Conservation (phyloP, 192 early-diverging fungal genomes). For the Diversispora epigaea region DNA sequence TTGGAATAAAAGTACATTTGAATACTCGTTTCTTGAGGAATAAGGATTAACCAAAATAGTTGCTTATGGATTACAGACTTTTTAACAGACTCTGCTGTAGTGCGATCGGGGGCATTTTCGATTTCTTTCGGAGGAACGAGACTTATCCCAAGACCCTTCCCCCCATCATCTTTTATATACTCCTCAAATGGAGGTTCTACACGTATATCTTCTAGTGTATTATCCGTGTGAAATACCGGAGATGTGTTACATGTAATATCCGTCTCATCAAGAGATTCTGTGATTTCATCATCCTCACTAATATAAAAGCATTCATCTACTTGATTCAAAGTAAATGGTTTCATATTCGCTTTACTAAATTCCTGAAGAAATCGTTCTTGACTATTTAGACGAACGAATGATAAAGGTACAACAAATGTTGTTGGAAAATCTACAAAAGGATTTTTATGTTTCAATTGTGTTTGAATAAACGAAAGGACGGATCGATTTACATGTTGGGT, state of each 20-base stretch:
- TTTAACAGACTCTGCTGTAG: not conserved
- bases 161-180: conserved; percentile 10
- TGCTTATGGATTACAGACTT: conserved; percentile 32
- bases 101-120: not conserved
- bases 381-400: conserved; percentile 51
- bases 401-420: conserved; percentile 47
- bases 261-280: not conserved
- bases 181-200: not conserved
- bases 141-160: conserved; percentile 52
- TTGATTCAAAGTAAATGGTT: conserved; percentile 49
- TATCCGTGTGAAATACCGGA: conserved; percentile 9
- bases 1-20: conserved; percentile 74
- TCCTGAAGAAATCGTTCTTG: conserved; percentile 54
- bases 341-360: conserved; percentile 45
- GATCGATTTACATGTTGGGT: conserved; percentile 54
- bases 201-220: not conserved
- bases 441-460: conserved; percentile 48
- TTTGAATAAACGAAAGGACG: conserved; percentile 50
- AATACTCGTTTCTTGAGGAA: conserved; percentile 50
- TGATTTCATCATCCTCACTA: conserved; percentile 36
- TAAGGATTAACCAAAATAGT: conserved; percentile 67
- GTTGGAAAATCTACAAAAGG: conserved; percentile 60
- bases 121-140: conserved; percentile 34
- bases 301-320: conserved; percentile 56
- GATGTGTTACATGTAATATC: conserved; percentile 9